Evolutionary conservation across 2,329 filamentous ascomycete genomes (phyloP).

Genomic region (Endocalyx cinctus): DNA sequence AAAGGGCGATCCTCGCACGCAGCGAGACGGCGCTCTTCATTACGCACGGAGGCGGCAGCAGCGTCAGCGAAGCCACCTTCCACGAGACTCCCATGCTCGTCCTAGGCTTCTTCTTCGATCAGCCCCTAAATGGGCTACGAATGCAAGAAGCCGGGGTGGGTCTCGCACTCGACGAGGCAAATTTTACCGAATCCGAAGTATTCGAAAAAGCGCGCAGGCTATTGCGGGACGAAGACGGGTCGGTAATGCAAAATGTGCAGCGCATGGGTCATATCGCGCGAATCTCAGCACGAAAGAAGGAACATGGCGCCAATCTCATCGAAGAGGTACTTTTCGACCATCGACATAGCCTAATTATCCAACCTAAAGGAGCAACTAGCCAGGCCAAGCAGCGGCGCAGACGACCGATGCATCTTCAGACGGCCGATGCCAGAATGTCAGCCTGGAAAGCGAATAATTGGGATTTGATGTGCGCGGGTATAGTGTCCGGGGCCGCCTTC

Average conservation of each 20-base stretch:
- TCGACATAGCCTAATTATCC: slow-evolving; percentile 3
- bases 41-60: slow-evolving; percentile 37
- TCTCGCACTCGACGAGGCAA: slow-evolving; percentile 31
- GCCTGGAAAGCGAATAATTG: slow-evolving; percentile 33
- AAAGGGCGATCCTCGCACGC: slow-evolving; percentile 35
- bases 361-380: too few relatives aligned
- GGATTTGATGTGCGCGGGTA: slow-evolving; percentile 24
- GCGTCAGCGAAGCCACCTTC: slow-evolving; percentile 36
- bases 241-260: slow-evolving; percentile 26
- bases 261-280: slow-evolving; percentile 35
- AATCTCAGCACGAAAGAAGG: slow-evolving; percentile 31
- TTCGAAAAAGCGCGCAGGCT: slow-evolving; percentile 22
- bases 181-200: slow-evolving; percentile 29
- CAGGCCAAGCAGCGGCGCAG: slow-evolving; percentile 4
- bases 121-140: slow-evolving; percentile 33
- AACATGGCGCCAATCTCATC: slow-evolving; percentile 34
- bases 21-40: slow-evolving; percentile 29
- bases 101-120: slow-evolving; percentile 37
- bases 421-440: slow-evolving; percentile 37
- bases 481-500: neutral
- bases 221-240: slow-evolving; percentile 24
- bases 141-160: slow-evolving; percentile 31
- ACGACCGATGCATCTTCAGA: slow-evolving; percentile 38
- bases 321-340: slow-evolving; percentile 38
- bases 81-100: slow-evolving; percentile 33